Conservation (phyloP, 2,329 filamentous ascomycete species). For the Ascochyta fabae region DNA sequence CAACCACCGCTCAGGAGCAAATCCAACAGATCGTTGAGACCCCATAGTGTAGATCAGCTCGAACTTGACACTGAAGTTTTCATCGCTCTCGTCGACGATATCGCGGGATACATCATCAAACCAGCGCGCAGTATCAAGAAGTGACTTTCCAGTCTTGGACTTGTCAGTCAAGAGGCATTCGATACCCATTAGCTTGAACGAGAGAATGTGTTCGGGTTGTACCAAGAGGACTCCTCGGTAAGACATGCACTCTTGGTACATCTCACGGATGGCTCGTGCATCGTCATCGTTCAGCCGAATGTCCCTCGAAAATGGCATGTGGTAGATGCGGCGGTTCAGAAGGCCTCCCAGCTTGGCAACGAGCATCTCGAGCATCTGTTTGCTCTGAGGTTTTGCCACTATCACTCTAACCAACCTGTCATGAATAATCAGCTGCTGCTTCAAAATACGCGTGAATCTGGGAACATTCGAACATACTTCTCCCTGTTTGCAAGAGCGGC, state of each 20-base stretch:
- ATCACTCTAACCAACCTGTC: conserved; percentile 63
- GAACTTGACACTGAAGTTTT: conserved; percentile 66
- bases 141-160: conserved; percentile 32
- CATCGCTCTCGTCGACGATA: conserved; percentile 70
- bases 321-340: conserved; percentile 60
- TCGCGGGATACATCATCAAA: conserved; percentile 58
- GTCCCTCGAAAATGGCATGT: conserved; percentile 65
- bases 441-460: neutral
- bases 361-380: conserved; percentile 67
- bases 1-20: conserved; percentile 63
- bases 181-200: conserved; percentile 67
- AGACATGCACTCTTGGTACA: conserved; percentile 57
- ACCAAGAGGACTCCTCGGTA: conserved; percentile 64
- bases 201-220: conserved; percentile 69
- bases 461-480: conserved; percentile 20
- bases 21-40: conserved; percentile 57
- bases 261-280: conserved; percentile 45
- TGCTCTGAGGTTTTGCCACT: conserved; percentile 66
- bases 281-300: conserved; percentile 45
- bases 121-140: conserved; percentile 55
- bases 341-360: conserved; percentile 63
- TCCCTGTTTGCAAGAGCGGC: conserved; percentile 57
- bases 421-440: conserved; percentile 1
- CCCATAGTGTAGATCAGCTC: conserved; percentile 71
- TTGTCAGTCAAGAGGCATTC: conserved; percentile 54